phyloP scores from a whole-genome alignment of 768 basidiomycete species.

The Omphalotus guepiniiformis region DNA sequence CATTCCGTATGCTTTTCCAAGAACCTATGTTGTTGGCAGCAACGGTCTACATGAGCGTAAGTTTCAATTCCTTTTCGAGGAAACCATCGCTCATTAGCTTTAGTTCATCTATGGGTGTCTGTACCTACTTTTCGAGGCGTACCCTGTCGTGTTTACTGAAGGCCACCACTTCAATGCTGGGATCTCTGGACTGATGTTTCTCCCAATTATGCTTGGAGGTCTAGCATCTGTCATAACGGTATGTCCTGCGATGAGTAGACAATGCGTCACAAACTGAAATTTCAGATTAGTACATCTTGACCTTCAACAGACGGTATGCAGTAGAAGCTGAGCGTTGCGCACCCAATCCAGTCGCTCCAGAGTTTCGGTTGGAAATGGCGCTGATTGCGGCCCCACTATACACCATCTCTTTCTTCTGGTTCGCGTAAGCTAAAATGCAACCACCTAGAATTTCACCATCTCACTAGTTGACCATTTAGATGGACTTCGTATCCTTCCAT shows the following conservation, averaged over 20 bases:
- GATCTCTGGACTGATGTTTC: conserved; percentile 53
- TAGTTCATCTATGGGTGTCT: conserved; percentile 62
- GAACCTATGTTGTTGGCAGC: conserved; percentile 66
- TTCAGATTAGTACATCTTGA: conserved; percentile 35
- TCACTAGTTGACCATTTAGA: conserved; percentile 14
- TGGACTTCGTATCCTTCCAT: conserved; percentile 57
- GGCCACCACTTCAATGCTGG: conserved; percentile 52
- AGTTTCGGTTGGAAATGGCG: conserved; percentile 47
- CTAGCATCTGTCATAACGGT: conserved; percentile 39
- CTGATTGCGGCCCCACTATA: conserved; percentile 51
- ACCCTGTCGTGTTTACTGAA: conserved; percentile 51
- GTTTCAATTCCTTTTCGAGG: too few species aligned
- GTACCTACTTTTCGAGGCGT: conserved; percentile 60
- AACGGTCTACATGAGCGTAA: conserved; percentile 59
- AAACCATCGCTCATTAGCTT: not conserved
- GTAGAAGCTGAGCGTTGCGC: conserved; percentile 36
- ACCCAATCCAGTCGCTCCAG: conserved; percentile 55
- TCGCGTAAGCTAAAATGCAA: conserved; percentile 39
- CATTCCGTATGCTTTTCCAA: conserved; percentile 57
- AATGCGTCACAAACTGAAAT: too few species aligned
- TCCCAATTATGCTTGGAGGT: conserved; percentile 56
- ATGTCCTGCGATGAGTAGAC: too few species aligned
- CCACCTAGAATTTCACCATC: not conserved
- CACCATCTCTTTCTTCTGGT: conserved; percentile 59
- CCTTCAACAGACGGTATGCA: conserved; percentile 48